Conservation (phyloP, 805 yeast genomes). For the Barnettozyma pratensis region DNA sequence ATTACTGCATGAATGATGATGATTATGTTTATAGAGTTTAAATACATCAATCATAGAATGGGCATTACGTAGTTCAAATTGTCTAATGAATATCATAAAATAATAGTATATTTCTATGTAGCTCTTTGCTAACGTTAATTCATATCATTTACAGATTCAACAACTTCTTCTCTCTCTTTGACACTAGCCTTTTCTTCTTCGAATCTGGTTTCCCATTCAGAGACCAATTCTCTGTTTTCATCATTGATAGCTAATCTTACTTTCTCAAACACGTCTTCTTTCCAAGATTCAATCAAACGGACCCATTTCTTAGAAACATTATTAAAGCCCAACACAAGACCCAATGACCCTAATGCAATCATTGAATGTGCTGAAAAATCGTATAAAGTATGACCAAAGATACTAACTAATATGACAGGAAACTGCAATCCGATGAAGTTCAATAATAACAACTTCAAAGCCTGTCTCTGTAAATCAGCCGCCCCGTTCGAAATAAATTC, state of each 20-base stretch:
- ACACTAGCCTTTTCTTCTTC: constrained; percentile 12
- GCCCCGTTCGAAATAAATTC: constrained; percentile 19
- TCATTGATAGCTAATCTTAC: constrained; percentile 18
- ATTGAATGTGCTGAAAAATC: constrained; percentile 28
- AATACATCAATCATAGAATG: not conserved
- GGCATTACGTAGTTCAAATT: too few relatives aligned
- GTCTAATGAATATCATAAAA: too few relatives aligned
- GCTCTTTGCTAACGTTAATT: not conserved
- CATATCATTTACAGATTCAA: constrained; percentile 1
- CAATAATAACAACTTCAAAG: constrained; percentile 21
- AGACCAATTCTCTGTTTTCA: constrained; percentile 15
- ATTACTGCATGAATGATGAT: constrained; percentile 39
- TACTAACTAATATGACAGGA: constrained; percentile 25
- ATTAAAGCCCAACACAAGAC: constrained; percentile 27
- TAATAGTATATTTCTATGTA: not conserved
- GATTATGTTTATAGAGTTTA: constrained; percentile 26
- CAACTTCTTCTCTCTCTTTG: constrained; percentile 4
- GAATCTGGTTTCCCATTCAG: constrained; percentile 20
- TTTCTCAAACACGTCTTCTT: constrained; percentile 20
- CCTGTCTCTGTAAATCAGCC: constrained; percentile 21
- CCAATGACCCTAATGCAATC: constrained; percentile 28
- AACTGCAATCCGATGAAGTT: constrained; percentile 28
- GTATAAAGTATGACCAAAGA: constrained; percentile 25
- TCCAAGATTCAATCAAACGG: constrained; percentile 19
- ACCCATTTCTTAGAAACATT: constrained; percentile 29